Evolutionary conservation across 192 early-diverging fungal species (phyloP).

Genomic region (Backusella australiensis): DNA sequence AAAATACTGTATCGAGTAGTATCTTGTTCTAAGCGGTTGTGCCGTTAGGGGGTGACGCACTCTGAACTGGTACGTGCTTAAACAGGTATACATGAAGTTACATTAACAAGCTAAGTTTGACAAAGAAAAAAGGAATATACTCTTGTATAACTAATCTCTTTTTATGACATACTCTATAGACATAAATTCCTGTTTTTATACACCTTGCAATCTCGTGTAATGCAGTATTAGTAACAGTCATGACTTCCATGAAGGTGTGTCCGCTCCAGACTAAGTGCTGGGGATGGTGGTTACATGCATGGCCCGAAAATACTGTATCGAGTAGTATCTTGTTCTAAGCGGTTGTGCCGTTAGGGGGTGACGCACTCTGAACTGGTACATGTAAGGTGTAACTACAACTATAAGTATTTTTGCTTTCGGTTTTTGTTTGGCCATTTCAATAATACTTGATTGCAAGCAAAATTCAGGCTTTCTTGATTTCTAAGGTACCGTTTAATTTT

Average conservation of each 20-base stretch:
- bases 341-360: not conserved
- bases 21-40: not conserved
- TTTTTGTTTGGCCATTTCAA: not conserved
- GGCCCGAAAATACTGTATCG: not conserved
- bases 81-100: too few species aligned
- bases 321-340: not conserved
- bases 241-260: not conserved
- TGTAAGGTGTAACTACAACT: not conserved
- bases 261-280: not conserved
- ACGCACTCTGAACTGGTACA: not conserved
- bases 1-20: not conserved
- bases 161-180: too few species aligned
- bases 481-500: too few species aligned
- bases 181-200: too few species aligned
- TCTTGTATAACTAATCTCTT: too few species aligned
- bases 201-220: slow-evolving; percentile 6
- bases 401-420: not conserved
- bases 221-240: not conserved
- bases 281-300: not conserved
- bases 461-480: not conserved
- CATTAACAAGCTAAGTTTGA: too few species aligned
- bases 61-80: not conserved
- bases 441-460: slow-evolving; percentile 1
- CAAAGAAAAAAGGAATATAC: too few species aligned
- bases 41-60: not conserved